phyloP scores from a whole-genome alignment of 495 filamentous ascomycete species.

The Glonium stellatum region DNA sequence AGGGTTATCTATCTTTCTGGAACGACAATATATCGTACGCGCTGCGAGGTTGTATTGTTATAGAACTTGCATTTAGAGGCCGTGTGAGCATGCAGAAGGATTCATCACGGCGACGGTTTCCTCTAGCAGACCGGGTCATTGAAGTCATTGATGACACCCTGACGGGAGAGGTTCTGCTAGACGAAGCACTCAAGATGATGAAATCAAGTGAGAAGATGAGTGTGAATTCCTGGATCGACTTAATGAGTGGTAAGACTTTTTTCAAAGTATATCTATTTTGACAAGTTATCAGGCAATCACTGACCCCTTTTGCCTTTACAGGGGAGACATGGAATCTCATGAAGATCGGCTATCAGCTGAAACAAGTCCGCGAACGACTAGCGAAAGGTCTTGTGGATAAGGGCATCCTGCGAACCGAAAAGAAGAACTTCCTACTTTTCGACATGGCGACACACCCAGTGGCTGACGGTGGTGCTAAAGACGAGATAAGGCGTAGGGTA shows the following conservation, averaged over 20 bases:
- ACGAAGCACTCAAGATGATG: conserved; percentile 99
- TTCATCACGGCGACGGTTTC: conserved; percentile 82
- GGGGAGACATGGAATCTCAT: conserved; percentile 99
- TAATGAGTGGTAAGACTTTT: conserved; percentile 83
- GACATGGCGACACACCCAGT: conserved; percentile 99
- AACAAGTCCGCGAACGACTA: conserved; percentile 95
- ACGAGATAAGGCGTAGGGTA: conserved; percentile 88
- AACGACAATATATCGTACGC: conserved; percentile 99
- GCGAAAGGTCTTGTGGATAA: conserved; percentile 99
- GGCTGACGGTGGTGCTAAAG: conserved; percentile 92
- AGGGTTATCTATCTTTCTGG: conserved; percentile 99
- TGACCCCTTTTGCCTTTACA: conserved; percentile 33
- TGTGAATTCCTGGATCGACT: conserved; percentile 94
- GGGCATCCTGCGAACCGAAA: conserved; percentile 95
- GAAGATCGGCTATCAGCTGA: conserved; percentile 99
- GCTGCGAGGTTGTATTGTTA: conserved; percentile 92
- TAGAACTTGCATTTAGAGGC: conserved; percentile 91
- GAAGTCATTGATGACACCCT: conserved; percentile 96
- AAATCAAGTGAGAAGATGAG: conserved; percentile 99
- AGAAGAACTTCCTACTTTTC: conserved; percentile 97
- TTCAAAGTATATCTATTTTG: background rate
- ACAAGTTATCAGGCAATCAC: background rate
- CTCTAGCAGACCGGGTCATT: conserved; percentile 83
- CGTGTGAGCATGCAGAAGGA: conserved; percentile 98
- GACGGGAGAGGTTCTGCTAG: conserved; percentile 93